Conservation (phyloP, 1,284 basidiomycete genomes). For the Ustilago bromivora region DNA sequence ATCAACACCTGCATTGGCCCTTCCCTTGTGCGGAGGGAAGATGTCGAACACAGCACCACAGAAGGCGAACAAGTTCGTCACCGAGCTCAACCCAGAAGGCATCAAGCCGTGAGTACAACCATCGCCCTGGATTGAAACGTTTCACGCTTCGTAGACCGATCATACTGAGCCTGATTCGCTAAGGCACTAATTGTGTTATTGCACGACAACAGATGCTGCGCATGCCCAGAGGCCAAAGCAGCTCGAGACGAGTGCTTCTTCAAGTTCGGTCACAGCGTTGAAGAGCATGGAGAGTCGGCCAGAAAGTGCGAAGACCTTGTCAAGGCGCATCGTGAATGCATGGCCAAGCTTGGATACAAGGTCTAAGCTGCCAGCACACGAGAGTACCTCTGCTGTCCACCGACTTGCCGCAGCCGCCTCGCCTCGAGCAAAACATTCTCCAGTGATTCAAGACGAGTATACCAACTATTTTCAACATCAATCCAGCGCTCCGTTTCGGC, state of each 20-base stretch:
- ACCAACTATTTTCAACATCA: not conserved
- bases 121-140: not conserved
- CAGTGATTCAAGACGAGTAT: slow-evolving; percentile 2
- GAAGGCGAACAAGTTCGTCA: slow-evolving; percentile 57
- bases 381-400: not conserved
- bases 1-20: not conserved
- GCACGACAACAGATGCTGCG: slow-evolving; percentile 77
- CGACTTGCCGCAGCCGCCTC: not conserved
- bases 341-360: slow-evolving; percentile 76
- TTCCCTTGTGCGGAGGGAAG: not conserved
- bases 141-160: not conserved
- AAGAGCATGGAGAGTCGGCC: slow-evolving; percentile 74
- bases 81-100: slow-evolving; percentile 82
- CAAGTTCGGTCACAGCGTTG: slow-evolving; percentile 75
- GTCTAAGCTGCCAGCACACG: slow-evolving; percentile 17
- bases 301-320: slow-evolving; percentile 85
- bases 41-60: slow-evolving; percentile 43
- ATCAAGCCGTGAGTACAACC: slow-evolving; percentile 84
- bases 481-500: not conserved
- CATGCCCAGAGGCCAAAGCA: slow-evolving; percentile 92
- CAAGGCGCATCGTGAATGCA: slow-evolving; percentile 85
- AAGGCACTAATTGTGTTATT: not conserved
- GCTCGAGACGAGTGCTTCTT: slow-evolving; percentile 93
- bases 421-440: not conserved
- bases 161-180: not conserved